A percentile compares a stretch with the other conserved stretches of the same genome.
These are phyloP conservation scores for Sphaerobolus stellatus DNA, from an alignment of 1,284 basidiomycete species.

Conservation along the genomic window DNA sequence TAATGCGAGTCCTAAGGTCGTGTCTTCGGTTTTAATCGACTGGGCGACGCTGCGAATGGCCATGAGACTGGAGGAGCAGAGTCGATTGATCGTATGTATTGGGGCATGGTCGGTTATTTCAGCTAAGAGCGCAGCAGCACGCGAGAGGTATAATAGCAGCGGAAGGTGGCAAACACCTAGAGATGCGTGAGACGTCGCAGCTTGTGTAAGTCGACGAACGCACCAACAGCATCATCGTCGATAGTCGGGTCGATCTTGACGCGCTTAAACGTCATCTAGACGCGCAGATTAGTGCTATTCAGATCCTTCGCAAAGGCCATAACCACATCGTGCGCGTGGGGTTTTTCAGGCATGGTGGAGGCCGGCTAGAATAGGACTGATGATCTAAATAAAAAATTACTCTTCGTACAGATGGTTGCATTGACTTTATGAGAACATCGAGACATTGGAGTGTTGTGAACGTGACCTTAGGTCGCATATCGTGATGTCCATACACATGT, in stretches of 20 bases:
- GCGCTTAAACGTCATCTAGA: no score
- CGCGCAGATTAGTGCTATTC: conserved; percentile 66
- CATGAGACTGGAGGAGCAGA: conserved; percentile 86
- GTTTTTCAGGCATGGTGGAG: conserved; percentile 44
- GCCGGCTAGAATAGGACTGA: no score
- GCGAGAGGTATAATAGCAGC: conserved; percentile 74
- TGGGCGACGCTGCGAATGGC: conserved; percentile 80
- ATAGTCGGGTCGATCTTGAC: conserved; percentile 56
- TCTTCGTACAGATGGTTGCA: no score
- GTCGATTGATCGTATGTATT: conserved; percentile 75
- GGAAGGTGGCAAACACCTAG: conserved; percentile 81
- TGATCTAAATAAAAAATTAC: no score
- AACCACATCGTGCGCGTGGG: conserved; percentile 72
- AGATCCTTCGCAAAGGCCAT: conserved; percentile 82
- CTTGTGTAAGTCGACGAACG: conserved; percentile 22
- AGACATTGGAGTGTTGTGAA: no score
- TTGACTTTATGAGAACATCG: no score
- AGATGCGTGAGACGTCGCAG: conserved; percentile 4
- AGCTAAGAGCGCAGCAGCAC: conserved; percentile 78
- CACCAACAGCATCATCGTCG: conserved; percentile 80
- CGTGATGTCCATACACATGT: no score
- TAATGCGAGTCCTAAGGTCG: conserved; percentile 73
- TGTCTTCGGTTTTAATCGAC: conserved; percentile 68
- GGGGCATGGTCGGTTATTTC: conserved; percentile 79
- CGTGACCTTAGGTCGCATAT: no score